Base-by-base conservation (phyloP, 148 eudicot genomes). In the Heliamphora exappendiculata region DNA sequence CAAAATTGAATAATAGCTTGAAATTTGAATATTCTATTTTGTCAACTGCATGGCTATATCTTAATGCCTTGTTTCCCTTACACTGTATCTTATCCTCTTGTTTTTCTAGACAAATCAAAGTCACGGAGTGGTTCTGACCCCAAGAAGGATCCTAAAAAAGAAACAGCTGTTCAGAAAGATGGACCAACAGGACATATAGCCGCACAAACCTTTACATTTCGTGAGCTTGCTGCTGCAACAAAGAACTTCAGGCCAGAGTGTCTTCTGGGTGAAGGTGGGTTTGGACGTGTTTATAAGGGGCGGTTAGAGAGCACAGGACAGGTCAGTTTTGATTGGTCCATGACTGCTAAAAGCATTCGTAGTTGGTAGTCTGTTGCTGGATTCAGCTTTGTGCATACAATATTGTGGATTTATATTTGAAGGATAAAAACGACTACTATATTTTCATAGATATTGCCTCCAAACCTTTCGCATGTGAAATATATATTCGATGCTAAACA, bases 251-350 rank as follows among this genome's bases (percentile, higher is more conserved):
- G 89, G 76, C 89, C 87, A 24, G 98, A 93, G 79, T 73, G 85
- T 68, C 82, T 93, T 80, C 54, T 93, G n/a, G 98, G 98, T 39
- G 98, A 93, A 87, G 98, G 98, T 76, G 98, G 98, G 41, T 93
- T 93, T 78, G 98, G 98, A 47, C 91, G 91, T 68, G 98, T 93
- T 73, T 91, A 91, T 75, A 93, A 89, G 86, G 98, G 98, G 24
- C 88, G 83, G 19, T 75, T 93, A 70, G 98, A 89, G 59, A 90
- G 88, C 90, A 87, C 93, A 5, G 98, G 96, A 70, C 98, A 93
- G 91, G 98, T 93, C n/a, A n/a, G n/a, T n/a, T n/a, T n/a, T n/a
- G n/a, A n/a, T n/a, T n/a, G n/a, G n/a, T n/a, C n/a, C n/a, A n/a
- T n/a, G n/a, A n/a, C n/a, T n/a, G n/a, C n/a, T n/a, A n/a, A n/a